Conservation (phyloP, 208 protist genomes). For the Trypanosoma melophagium region DNA sequence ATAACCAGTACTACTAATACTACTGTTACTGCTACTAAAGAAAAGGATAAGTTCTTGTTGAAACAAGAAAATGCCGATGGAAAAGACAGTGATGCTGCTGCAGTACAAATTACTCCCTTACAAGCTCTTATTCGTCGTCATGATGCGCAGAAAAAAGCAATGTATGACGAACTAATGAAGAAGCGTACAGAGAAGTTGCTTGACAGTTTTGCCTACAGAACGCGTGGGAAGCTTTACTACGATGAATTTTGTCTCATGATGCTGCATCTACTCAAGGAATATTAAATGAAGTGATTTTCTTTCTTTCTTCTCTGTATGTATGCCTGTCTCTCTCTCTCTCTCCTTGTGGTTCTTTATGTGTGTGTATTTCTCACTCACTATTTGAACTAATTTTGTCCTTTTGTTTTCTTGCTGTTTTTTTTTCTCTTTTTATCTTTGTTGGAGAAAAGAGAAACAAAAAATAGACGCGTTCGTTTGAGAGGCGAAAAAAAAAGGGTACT, state of each 20-base stretch:
- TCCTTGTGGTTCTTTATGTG: neutral
- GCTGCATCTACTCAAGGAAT: slow-evolving; percentile 49
- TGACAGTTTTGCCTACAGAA: slow-evolving; percentile 42
- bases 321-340: neutral
- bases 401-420: neutral
- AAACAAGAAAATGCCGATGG: too few species aligned
- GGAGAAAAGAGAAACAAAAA: too few species aligned
- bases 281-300: slow-evolving; percentile 9
- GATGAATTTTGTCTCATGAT: slow-evolving; percentile 76
- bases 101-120: neutral
- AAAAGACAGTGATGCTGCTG: neutral
- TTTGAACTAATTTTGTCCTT: neutral
- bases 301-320: neutral
- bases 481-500: too few species aligned
- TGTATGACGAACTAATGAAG: slow-evolving; percentile 24
- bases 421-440: too few species aligned
- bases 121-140: slow-evolving; percentile 22
- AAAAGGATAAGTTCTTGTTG: too few species aligned
- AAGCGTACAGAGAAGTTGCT: slow-evolving; percentile 24
- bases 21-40: too few species aligned
- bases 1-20: too few species aligned
- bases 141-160: slow-evolving; percentile 16
- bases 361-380: neutral
- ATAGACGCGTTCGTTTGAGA: too few species aligned
- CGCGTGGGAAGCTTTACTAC: slow-evolving; percentile 40